These are phyloP conservation scores for Scleroderma bovista DNA, from an alignment of 768 basidiomycete species.

Conservation along the genomic window DNA sequence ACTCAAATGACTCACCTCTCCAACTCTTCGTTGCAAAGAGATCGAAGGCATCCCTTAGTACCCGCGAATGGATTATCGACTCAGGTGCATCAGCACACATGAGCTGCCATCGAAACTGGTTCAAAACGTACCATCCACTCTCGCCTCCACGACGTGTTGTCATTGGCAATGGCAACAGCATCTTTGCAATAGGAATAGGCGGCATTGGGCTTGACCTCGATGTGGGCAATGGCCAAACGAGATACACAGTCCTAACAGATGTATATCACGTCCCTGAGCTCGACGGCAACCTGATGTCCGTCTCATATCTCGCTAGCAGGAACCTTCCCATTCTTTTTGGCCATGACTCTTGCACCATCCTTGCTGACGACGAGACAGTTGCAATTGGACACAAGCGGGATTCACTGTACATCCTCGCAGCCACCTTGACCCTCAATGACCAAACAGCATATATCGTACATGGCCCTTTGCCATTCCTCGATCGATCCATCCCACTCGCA, in stretches of 20 bases:
- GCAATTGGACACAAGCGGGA: not conserved
- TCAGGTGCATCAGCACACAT: conserved; percentile 2
- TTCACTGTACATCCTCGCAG: conserved; percentile 3
- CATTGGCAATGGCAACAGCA: conserved; percentile 1
- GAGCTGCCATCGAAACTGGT: not conserved
- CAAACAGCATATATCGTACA: not conserved
- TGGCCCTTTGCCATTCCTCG: not conserved
- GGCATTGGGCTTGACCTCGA: not conserved
- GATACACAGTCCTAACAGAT: not conserved
- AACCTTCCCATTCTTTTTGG: not conserved
- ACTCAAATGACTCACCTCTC: not conserved
- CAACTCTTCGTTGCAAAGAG: conserved; percentile 1
- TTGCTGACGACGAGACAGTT: not conserved
- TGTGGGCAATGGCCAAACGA: not conserved
- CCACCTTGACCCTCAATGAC: not conserved
- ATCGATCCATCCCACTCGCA: not conserved
- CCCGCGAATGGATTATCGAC: conserved; percentile 1
- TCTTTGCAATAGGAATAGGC: conserved; percentile 1
- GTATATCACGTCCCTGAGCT: conserved; percentile 4
- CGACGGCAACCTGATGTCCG: conserved; percentile 14
- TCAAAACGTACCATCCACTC: not conserved
- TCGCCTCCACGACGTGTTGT: not conserved
- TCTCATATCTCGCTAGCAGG: conserved; percentile 5
- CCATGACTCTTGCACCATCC: not conserved
- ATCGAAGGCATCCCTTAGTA: not conserved